Evolutionary conservation across 768 basidiomycete species (phyloP).

Genomic region (Suillus variegatus): DNA sequence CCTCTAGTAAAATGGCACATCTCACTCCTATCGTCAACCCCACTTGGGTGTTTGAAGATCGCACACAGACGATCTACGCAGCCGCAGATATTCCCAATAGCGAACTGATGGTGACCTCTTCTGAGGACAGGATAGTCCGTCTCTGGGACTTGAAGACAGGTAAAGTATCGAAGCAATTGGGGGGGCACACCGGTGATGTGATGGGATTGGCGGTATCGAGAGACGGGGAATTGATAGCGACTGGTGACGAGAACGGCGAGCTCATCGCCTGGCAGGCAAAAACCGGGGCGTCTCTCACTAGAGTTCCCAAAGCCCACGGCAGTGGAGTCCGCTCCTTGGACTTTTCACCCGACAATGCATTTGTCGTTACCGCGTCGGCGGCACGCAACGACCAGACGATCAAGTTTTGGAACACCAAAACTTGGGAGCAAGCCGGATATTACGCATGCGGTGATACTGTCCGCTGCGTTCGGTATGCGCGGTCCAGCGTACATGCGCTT

Average conservation of each 20-base stretch:
- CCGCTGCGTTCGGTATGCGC: slow-evolving; percentile 1
- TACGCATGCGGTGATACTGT: background rate
- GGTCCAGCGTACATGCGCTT: background rate
- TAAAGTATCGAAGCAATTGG: background rate
- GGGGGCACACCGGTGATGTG: background rate
- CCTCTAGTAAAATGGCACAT: background rate
- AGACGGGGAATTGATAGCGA: background rate
- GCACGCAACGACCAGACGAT: background rate
- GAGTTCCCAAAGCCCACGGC: background rate
- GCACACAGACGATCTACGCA: background rate
- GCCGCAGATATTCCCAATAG: background rate
- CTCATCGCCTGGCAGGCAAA: background rate
- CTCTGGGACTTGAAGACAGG: background rate
- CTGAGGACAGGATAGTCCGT: background rate
- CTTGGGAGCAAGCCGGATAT: background rate
- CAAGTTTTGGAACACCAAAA: background rate
- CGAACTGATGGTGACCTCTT: background rate
- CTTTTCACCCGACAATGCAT: background rate
- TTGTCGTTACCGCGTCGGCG: background rate
- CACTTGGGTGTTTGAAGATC: background rate
- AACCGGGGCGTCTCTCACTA: background rate
- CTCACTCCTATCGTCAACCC: background rate
- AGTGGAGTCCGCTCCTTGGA: background rate
- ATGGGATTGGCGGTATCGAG: background rate
- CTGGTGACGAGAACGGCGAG: background rate